phyloP scores from a whole-genome alignment of 345 rosid genomes.

The Eucalyptus cloeziana region DNA sequence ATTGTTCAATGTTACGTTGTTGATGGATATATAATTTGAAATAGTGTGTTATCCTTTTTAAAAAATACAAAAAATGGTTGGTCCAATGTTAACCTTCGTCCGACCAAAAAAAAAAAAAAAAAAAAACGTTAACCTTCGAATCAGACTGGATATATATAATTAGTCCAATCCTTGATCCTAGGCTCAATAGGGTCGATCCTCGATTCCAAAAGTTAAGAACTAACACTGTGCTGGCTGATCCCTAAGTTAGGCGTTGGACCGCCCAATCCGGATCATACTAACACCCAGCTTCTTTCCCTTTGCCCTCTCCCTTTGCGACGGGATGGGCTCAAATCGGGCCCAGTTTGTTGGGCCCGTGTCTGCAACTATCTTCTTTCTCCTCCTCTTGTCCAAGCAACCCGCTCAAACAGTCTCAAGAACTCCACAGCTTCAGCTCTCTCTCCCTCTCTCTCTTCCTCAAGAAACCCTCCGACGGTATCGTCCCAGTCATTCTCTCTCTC shows the following conservation, averaged over 20 bases:
- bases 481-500: neutral
- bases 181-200: accelerated
- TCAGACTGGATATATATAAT: accelerated
- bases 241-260: accelerated
- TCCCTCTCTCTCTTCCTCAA: neutral
- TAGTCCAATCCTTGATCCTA: accelerated
- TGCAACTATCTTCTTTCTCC: neutral
- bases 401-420: neutral
- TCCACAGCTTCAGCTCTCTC: neutral
- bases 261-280: too few species aligned
- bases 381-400: neutral
- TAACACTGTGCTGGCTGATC: accelerated
- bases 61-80: too few species aligned
- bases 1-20: too few species aligned
- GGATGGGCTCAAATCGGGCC: neutral
- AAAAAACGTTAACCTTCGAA: too few species aligned
- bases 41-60: too few species aligned
- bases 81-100: accelerated
- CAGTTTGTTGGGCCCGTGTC: accelerated
- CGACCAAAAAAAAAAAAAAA: too few species aligned
- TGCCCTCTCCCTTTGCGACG: neutral
- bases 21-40: too few species aligned
- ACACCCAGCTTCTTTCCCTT: neutral
- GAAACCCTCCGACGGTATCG: neutral
- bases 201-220: accelerated